These are phyloP conservation scores for Adiantum capillusveneris DNA, from an alignment of 75 land plant genomes.

Conservation along the genomic window DNA sequence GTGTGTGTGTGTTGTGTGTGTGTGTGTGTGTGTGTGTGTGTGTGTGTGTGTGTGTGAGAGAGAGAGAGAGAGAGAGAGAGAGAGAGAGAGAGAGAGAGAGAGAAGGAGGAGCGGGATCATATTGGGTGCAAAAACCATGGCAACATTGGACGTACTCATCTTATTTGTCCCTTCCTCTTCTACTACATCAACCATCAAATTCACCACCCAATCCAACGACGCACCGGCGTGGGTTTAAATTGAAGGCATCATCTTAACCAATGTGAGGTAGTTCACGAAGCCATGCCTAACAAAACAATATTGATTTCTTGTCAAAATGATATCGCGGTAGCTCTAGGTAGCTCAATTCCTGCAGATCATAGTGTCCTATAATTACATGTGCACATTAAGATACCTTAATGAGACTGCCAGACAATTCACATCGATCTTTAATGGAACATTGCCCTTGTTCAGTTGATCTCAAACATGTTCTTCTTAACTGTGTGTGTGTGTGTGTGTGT, in stretches of 20 bases:
- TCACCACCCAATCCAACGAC: constrained; percentile 80
- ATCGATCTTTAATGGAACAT: constrained; percentile 86
- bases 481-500: too few species aligned
- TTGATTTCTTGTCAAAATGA: too few species aligned
- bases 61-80: too few species aligned
- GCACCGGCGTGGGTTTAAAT: constrained; percentile 84
- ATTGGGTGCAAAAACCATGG: constrained; percentile 98
- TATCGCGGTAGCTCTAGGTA: not conserved
- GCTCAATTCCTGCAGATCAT: not conserved
- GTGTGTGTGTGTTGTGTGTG: too few species aligned
- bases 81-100: too few species aligned
- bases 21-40: too few species aligned
- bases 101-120: too few species aligned
- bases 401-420: constrained; percentile 93
- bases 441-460: constrained; percentile 87
- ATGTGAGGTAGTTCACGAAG: constrained; percentile 81
- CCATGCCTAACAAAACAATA: constrained; percentile 68
- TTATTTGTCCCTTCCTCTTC: constrained; percentile 82
- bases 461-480: constrained; percentile 84
- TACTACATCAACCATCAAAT: constrained; percentile 96
- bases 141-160: constrained; percentile 96
- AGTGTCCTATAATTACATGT: too few species aligned
- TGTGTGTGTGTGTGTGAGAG: too few species aligned
- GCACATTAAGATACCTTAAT: constrained; percentile 83
- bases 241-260: constrained; percentile 64